Evolutionary conservation across 352 stramenopile species (phyloP).

Genomic region (Globisporangium barbulae): DNA sequence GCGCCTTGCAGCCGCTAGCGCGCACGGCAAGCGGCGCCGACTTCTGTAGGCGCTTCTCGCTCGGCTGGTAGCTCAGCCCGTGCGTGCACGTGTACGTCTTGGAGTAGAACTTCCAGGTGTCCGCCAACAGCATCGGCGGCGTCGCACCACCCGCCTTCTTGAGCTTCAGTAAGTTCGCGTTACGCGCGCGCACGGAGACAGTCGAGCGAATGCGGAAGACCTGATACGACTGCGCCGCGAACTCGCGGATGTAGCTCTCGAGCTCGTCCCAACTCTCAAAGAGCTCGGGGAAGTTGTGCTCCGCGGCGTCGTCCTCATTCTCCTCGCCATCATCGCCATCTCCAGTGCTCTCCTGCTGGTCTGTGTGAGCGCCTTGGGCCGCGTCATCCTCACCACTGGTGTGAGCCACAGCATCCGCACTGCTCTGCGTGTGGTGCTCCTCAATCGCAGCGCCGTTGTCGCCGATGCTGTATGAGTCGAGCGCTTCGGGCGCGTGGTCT

Average conservation of each 20-base stretch:
- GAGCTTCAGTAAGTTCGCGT: neutral
- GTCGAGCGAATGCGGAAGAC: conserved; percentile 5
- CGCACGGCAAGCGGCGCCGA: neutral
- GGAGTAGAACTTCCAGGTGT: conserved; percentile 5
- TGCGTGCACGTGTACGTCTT: conserved; percentile 7
- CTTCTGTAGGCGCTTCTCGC: conserved; percentile 2
- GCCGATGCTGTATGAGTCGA: neutral
- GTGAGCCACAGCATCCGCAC: neutral
- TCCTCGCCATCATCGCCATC: neutral
- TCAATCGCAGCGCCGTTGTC: neutral
- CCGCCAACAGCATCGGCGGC: neutral
- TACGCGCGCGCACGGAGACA: neutral
- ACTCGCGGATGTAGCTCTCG: conserved; percentile 7
- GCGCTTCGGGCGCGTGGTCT: neutral
- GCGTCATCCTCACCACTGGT: neutral
- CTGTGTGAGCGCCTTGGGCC: neutral
- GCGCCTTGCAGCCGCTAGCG: conserved; percentile 5
- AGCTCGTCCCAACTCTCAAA: conserved; percentile 3
- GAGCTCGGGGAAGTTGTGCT: neutral
- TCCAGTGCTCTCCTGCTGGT: neutral
- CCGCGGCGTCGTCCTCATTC: neutral
- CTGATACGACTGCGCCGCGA: conserved; percentile 7
- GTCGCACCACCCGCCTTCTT: neutral
- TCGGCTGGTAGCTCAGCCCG: neutral
- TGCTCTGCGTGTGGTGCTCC: neutral